Evolutionary conservation across 106 monocot genomes (phyloP), one percentile per base, ranked within the genome.

Genomic region (Hemerocallis citrina): DNA sequence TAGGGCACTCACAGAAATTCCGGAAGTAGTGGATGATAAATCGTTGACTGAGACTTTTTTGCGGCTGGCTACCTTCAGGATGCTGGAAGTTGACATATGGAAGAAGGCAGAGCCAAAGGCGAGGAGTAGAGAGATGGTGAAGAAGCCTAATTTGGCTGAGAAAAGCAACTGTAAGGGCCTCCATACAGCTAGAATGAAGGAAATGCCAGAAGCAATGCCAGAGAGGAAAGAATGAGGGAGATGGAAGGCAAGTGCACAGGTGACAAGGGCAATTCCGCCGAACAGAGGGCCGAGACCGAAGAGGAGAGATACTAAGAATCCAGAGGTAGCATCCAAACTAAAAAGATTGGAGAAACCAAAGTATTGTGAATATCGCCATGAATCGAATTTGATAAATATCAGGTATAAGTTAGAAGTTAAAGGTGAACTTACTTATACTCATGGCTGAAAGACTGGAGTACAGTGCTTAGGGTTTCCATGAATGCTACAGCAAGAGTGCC

Each of bases 211-310:
- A 49, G 96, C 81, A 17, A 98, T 47, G 34, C 88, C 96, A 15
- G 79, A 79, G 29, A 98, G 79, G 16, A 88, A 67, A 65, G 91
- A 68, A 48, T 98, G 96, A 4, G 68, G 81, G 21, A 85, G 52
- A 57, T 48, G 62, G 59, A 98, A 75, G 12, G 79, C 69, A 23
- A 77, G 71, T 39, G 87, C 61, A 29, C 81, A 85, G 13, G 36
- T 22, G 22, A 98, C 79, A 11, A 98, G 79, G 67, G 85, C 68
- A 47, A 81, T 34, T 27, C 91, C 96, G 41, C 96, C 96, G 30
- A 92, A 61, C 45, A 98, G 75, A 29, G 96, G 96, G n/a, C 96
- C 96, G 10, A 98, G 84, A 30, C 87, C 96, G 44, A 98, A 91
- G 22, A 98, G 62, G 25, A 91, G 65, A 3, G 91, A 98, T 2